phyloP scores from a whole-genome alignment of 495 filamentous ascomycete species.

The Aspergillus cavernicola region DNA sequence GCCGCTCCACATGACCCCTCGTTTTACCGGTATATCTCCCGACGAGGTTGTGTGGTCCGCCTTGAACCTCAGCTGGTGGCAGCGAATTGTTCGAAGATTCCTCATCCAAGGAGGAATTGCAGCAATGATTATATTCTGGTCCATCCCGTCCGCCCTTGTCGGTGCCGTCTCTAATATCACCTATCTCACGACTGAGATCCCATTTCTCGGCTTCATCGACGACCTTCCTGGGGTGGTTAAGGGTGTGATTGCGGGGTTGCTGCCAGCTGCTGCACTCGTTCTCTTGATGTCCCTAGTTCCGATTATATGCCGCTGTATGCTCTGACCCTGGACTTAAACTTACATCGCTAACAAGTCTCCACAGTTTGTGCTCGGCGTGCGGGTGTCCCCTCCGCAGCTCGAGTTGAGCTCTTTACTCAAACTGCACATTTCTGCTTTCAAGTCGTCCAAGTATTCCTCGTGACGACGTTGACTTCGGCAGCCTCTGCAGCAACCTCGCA shows the following conservation, averaged over 20 bases:
- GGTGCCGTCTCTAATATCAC: conserved; percentile 77
- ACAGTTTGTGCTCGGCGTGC: conserved; percentile 66
- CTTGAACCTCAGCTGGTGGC: conserved; percentile 79
- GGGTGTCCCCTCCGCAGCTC: conserved; percentile 70
- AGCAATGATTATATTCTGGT: conserved; percentile 85
- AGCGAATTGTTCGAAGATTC: conserved; percentile 65
- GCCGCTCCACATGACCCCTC: conserved; percentile 80
- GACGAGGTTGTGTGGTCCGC: conserved; percentile 80
- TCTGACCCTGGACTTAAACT: background rate
- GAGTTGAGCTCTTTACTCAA: conserved; percentile 81
- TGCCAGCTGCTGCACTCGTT: conserved; percentile 72
- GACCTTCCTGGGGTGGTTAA: conserved; percentile 65
- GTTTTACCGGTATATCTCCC: conserved; percentile 74
- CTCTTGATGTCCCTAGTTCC: conserved; percentile 85
- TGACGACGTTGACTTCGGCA: conserved; percentile 72
- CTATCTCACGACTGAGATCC: conserved; percentile 55
- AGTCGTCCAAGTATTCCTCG: conserved; percentile 85
- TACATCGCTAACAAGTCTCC: conserved; percentile 10
- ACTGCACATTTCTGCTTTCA: conserved; percentile 90
- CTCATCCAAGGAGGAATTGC: conserved; percentile 63
- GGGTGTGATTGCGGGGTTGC: conserved; percentile 73
- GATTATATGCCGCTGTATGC: conserved; percentile 70
- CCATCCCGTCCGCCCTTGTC: conserved; percentile 79
- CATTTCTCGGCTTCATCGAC: conserved; percentile 66
- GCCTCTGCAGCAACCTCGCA: conserved; percentile 62